A percentile compares a stretch with the other conserved stretches of the same genome.
phyloP scores from a whole-genome alignment of 2,329 filamentous ascomycete species.

The Penicillium capsulatum region DNA sequence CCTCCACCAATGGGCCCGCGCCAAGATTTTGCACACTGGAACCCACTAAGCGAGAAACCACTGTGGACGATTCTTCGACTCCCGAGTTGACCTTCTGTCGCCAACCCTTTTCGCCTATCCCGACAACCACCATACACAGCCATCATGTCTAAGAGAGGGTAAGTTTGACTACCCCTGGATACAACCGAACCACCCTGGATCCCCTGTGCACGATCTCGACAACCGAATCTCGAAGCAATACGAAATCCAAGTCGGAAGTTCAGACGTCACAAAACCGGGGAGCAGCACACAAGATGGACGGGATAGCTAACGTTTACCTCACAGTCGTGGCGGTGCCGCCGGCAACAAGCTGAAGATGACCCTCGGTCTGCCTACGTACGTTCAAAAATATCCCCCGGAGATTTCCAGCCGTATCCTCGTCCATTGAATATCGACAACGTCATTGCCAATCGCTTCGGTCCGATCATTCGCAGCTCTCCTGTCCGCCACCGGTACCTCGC shows the following conservation, averaged over 20 bases:
- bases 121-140: constrained; percentile 39
- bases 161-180: constrained; percentile 28
- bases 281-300: constrained; percentile 2
- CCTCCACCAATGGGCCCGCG: constrained; percentile 26
- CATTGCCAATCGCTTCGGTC: constrained; percentile 8
- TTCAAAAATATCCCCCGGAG: constrained; percentile 34
- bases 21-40: constrained; percentile 43
- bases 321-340: constrained; percentile 75
- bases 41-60: constrained; percentile 46
- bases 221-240: constrained; percentile 7
- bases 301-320: constrained; percentile 20
- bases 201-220: constrained; percentile 16
- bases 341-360: constrained; percentile 99
- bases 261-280: not conserved
- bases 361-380: constrained; percentile 99
- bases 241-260: not conserved
- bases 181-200: constrained; percentile 1
- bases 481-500: not conserved
- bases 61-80: constrained; percentile 26
- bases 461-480: not conserved
- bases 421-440: constrained; percentile 12
- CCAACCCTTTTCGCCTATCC: constrained; percentile 35
- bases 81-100: constrained; percentile 28
- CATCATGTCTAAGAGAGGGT: constrained; percentile 53
- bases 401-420: constrained; percentile 15